Conservation (phyloP, 2,329 filamentous ascomycete genomes). For the Nemania diffusa region DNA sequence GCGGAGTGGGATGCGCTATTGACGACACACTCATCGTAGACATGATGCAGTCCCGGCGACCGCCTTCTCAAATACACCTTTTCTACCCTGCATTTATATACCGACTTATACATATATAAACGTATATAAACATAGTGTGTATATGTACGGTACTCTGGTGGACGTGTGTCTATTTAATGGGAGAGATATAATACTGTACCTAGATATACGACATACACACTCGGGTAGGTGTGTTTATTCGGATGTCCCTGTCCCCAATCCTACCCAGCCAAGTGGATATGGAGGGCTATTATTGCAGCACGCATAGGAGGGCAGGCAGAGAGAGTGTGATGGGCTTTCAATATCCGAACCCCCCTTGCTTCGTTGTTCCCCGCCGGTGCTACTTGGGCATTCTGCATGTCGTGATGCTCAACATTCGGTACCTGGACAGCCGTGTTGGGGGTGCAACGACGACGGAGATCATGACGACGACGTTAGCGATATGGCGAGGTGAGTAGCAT, state of each 20-base stretch:
- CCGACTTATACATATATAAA: no score
- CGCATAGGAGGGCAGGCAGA: background rate
- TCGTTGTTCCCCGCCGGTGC: background rate
- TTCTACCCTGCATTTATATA: no score
- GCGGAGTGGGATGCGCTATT: background rate
- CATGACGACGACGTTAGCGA: background rate
- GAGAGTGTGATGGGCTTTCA: conserved; percentile 15
- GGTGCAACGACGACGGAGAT: background rate
- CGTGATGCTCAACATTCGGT: background rate
- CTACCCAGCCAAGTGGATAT: conserved; percentile 25
- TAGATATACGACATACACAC: no score
- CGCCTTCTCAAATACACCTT: no score
- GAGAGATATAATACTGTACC: no score
- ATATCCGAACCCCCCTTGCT: background rate
- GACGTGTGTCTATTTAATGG: background rate
- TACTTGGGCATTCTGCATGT: background rate
- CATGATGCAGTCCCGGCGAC: no score
- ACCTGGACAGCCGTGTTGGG: background rate
- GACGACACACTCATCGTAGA: no score
- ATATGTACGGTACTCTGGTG: conserved; percentile 22
- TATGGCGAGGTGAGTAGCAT: background rate
- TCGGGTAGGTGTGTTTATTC: no score
- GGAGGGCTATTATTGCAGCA: background rate
- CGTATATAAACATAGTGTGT: no score
- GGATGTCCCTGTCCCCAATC: conserved; percentile 25